Base-by-base conservation (phyloP, 2,329 filamentous ascomycete species). In the Aspergillus sp. region DNA sequence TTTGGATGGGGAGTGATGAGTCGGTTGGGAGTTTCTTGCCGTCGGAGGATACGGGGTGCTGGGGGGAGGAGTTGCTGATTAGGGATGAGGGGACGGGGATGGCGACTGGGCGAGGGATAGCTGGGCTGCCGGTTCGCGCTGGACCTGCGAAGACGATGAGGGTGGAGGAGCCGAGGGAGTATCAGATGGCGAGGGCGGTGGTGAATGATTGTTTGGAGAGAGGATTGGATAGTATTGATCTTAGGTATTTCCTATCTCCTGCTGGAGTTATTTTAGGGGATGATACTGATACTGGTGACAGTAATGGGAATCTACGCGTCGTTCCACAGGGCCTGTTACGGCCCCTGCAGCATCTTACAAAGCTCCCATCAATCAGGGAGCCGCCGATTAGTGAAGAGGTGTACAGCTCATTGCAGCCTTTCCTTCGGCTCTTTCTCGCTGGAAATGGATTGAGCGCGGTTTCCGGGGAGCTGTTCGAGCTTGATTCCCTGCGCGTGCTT, bases 1-100 rank as follows among this genome's bases (percentile, higher is more conserved):
- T 80, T 11, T 80, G 77, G 73, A 77, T 80, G 76, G 76, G 73
- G 2, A 79, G 77, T 62, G 77, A 80, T 64, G 75, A 77, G 57
- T 74, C 74, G 8, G 67, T 65, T 3, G 68, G 66, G 6, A 68
- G 70, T 40, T 66, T 73, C 45, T 66, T 74, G 45, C 12, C 35
- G 35, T 44, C 71, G 4, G 72, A 73, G 51, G 75, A 76, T 69
- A 64, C 68, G 15, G 66, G 70, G 15, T 56, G 54, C 12, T 76
- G 72, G 65, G 69, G 74, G 21, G 76, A 77, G 54, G 75, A 78
- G 45, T 65, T 76, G 47, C 65, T 76, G 46, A 56, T 73, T 48
- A 63, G 72, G 61, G 66, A 65, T 46, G 64, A 62, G 40, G 55
- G 58, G n/a, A 60, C 64, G 53, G 52, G 66, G 19, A 57, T 60